Base-by-base conservation (phyloP, 495 filamentous ascomycete genomes). In the Aspergillus hancockii region DNA sequence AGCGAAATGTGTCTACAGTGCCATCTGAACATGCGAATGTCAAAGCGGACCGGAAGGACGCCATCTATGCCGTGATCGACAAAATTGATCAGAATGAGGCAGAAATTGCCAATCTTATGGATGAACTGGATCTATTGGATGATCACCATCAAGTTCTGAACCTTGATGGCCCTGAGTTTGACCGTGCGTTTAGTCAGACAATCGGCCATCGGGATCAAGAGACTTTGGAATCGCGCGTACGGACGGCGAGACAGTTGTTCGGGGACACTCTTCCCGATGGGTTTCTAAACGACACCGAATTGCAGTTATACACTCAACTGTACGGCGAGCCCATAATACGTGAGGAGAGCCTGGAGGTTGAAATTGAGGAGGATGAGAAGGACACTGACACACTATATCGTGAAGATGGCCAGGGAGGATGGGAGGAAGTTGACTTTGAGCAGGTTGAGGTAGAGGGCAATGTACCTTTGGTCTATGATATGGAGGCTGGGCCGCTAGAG, bases 251-350 rank as follows among this genome's bases (percentile, higher is more conserved):
- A 63, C 85, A 89, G 61, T 77, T 81, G 12, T 96, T 90, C 70
- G 90, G 93, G 43, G 85, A 94, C 62, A 85, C 79, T 1, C 72
- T 97, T 10, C 94, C 94, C 0, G 81, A 86, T n/a, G 87, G 82
- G 16, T 82, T 88, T 56, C 69, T 98, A 46, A 81, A 83, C 16
- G 77, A 80, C 5, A 79, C 86, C 30, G 93, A 96, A 67, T 86
- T 89, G 47, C 73, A 74, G 41, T 66, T 96, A 2, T 98, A 96
- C 67, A 85, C 88, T 57, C 81, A 91, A 57, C 74, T 96, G 10
- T 98, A 92, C 73, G 94, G 93, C 1, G 75, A 77, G 31, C 75
- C 81, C 75, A 61, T 91, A 81, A 23, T 68, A 81, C 61, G 78
- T 78, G 51, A 81, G 43, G 68, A 67, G 52, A 63, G 71, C 12